Evolutionary conservation across 2,329 filamentous ascomycete species (phyloP), one percentile per base, ranked within the genome.

Genomic region (Tolypocladium ophioglossoides): DNA sequence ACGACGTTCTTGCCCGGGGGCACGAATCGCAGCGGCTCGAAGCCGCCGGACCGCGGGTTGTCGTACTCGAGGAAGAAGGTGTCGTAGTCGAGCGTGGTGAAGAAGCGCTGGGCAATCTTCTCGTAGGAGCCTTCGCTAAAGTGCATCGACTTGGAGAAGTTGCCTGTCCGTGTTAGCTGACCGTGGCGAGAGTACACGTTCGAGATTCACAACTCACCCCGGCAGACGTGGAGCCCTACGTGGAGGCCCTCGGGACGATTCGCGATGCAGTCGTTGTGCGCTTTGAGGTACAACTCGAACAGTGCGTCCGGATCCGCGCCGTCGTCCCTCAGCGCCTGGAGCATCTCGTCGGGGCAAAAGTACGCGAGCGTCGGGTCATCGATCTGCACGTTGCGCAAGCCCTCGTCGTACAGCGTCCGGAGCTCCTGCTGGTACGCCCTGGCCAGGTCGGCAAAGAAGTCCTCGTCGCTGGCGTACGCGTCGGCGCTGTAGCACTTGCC

Each of bases 191-290:
- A 18, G 10, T 9, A 27, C 24, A 8, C 84, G 39, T 52, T 6
- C 35, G 46, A 30, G 32, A 24, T 51, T 4, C 3, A 40, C 9
- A 16, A 54, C 61, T 53, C 35, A 68, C 64, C 69, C 62, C 70
- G 61, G 64, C 70, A 72, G 56, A 89, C 73, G 67, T 90, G 87
- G 12, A 90, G 78, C 18, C 86, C 86, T 3, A 89, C 72, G 62
- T 89, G 84, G 68, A 89, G 78, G 59, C 86, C 85, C 7, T 73
- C 69, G 0, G 85, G 84, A 0, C 82, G 75, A 58, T 76, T 74
- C 32, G 74, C 71, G 61, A 88, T 77, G 65, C 81, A 84, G 65
- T 86, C 83, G 64, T 89, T 89, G 75, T 89, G 88, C 61, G 86
- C 80, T 66, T 81, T 78, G 67, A 90, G 80, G 65, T 90, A 90